phyloP scores from a whole-genome alignment of 441 rosid species.

The Euphorbia celastroides region DNA sequence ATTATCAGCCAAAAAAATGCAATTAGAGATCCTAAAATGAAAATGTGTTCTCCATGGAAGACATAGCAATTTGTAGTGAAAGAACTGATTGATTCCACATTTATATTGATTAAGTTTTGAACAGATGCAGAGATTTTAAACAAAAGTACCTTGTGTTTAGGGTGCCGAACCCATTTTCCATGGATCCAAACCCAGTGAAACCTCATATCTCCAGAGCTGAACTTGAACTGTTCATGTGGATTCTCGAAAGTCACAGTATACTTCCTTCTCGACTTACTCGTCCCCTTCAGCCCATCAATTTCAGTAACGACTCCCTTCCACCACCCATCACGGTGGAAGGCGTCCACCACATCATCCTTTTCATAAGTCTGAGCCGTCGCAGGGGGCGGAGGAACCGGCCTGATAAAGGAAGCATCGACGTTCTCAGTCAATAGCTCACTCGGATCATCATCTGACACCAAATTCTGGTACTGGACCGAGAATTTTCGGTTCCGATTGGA shows the following conservation, averaged over 20 bases:
- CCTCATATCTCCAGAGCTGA: conserved; percentile 13
- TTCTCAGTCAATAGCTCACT: conserved; percentile 5
- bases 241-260: conserved; percentile 11
- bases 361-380: background rate
- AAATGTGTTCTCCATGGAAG: too few relatives aligned
- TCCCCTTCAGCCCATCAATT: background rate
- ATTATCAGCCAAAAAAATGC: too few relatives aligned
- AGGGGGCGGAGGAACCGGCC: conserved; percentile 21
- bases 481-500: too few relatives aligned
- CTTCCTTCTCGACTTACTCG: background rate
- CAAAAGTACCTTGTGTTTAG: too few relatives aligned
- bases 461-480: too few relatives aligned
- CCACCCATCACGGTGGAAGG: conserved; percentile 26
- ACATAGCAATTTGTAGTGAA: too few relatives aligned
- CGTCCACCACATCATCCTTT: conserved; percentile 22
- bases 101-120: too few relatives aligned
- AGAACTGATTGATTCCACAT: too few relatives aligned
- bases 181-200: conserved; percentile 20
- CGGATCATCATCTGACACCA: too few relatives aligned
- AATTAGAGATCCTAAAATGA: too few relatives aligned
- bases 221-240: conserved; percentile 13
- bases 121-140: too few relatives aligned
- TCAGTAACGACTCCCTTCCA: conserved; percentile 19
- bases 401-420: conserved; percentile 1
- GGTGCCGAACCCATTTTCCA: too few relatives aligned